Conservation (phyloP, 2,329 filamentous ascomycete species). For the Onygenales sp. region DNA sequence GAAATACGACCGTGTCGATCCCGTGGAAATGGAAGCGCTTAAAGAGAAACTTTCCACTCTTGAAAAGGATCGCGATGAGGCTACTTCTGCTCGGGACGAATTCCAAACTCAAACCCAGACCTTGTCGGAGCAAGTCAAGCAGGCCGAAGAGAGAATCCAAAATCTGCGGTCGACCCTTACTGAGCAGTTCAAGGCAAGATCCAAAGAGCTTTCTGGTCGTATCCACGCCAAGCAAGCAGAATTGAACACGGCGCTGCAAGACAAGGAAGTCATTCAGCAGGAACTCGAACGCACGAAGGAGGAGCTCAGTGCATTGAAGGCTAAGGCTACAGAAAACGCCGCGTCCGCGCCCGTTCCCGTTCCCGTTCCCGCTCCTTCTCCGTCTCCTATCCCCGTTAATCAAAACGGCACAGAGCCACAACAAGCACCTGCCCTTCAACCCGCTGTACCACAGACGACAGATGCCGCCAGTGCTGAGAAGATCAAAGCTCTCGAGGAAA, state of each 20-base stretch:
- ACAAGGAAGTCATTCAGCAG: constrained; percentile 60
- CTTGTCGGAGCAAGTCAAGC: constrained; percentile 39
- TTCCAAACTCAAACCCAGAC: constrained; percentile 42
- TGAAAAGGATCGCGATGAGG: constrained; percentile 58
- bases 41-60: constrained; percentile 65
- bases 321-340: constrained; percentile 43
- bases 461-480: constrained; percentile 42
- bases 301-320: constrained; percentile 42
- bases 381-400: constrained; percentile 34
- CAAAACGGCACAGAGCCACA: constrained; percentile 43
- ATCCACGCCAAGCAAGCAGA: constrained; percentile 45
- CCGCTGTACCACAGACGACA: constrained; percentile 12
- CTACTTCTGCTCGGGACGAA: constrained; percentile 43
- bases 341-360: constrained; percentile 19
- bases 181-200: constrained; percentile 45
- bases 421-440: constrained; percentile 20
- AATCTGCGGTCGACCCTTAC: constrained; percentile 39
- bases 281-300: constrained; percentile 55
- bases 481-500: constrained; percentile 52
- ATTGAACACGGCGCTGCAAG: constrained; percentile 40
- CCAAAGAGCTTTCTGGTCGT: constrained; percentile 56
- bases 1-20: constrained; percentile 92
- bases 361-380: constrained; percentile 24
- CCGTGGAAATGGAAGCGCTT: constrained; percentile 80
- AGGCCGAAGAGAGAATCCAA: constrained; percentile 39